These are phyloP conservation scores for Cyberlindnera xylosilytica DNA, from an alignment of 805 yeast species.

Conservation along the genomic window DNA sequence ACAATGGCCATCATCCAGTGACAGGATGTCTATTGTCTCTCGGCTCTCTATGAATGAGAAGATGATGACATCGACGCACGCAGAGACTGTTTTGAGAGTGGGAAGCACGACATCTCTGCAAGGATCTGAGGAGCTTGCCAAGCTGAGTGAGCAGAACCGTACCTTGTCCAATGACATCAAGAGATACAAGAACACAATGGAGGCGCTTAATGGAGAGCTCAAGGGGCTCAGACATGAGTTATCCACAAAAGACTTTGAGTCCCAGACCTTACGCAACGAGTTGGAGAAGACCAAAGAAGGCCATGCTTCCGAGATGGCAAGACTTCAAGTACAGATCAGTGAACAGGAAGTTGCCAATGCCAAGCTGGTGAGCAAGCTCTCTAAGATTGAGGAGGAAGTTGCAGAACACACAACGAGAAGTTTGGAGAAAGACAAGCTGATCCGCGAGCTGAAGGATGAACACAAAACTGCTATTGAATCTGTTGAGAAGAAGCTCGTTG, in stretches of 20 bases:
- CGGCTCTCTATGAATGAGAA: conserved; percentile 14
- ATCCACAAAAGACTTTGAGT: conserved; percentile 18
- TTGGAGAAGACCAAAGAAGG: conserved; percentile 14
- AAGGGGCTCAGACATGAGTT: conserved; percentile 13
- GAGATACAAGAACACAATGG: conserved; percentile 12
- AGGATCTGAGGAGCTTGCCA: conserved; percentile 7
- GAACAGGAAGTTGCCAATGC: conserved; percentile 17
- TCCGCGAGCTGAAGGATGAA: conserved; percentile 4
- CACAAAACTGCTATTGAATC: conserved; percentile 1
- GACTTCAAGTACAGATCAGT: conserved; percentile 18
- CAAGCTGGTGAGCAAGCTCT: conserved; percentile 10
- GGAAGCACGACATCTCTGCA: conserved; percentile 3
- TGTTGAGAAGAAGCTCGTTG: conserved; percentile 3
- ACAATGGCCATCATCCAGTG: conserved; percentile 36
- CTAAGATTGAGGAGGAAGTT: conserved; percentile 7
- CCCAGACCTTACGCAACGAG: conserved; percentile 2
- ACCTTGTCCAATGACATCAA: conserved; percentile 11
- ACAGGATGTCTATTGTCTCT: conserved; percentile 11
- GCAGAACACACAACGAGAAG: conserved; percentile 5
- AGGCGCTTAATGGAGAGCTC: conserved; percentile 17
- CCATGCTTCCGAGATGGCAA: conserved; percentile 3
- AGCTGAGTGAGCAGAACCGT: conserved; percentile 15
- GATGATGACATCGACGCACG: conserved; percentile 6
- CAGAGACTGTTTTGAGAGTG: neutral
- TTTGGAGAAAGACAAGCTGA: conserved; percentile 6